Evolutionary conservation across 768 basidiomycete genomes (phyloP).

Genomic region (Lactarius hatsudake): DNA sequence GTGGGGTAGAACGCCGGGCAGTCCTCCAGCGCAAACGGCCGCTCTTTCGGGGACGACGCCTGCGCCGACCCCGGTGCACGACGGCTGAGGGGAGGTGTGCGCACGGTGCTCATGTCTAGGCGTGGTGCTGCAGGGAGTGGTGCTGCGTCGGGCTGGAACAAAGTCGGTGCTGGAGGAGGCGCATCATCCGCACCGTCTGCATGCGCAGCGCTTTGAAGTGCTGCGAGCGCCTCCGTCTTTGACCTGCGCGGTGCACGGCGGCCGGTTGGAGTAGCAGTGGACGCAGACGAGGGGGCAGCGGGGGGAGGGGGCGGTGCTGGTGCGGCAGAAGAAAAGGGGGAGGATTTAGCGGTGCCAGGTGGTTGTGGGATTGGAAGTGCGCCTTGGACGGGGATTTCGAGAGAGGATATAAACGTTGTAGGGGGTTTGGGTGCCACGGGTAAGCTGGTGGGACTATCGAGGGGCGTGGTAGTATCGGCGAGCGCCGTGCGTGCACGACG

Average conservation of each 20-base stretch:
- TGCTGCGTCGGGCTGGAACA: slow-evolving; percentile 33
- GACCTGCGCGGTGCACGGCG: slow-evolving; percentile 85
- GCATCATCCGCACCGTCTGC: slow-evolving; percentile 58
- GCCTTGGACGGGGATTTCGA: slow-evolving; percentile 77
- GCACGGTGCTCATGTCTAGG: slow-evolving; percentile 70
- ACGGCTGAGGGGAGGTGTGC: slow-evolving; percentile 56
- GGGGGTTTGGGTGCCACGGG: slow-evolving; percentile 40
- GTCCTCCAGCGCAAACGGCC: slow-evolving; percentile 85
- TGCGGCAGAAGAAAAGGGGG: slow-evolving; percentile 6
- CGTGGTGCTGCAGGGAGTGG: slow-evolving; percentile 61
- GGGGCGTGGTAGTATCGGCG: slow-evolving; percentile 25
- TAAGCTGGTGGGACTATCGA: slow-evolving; percentile 16
- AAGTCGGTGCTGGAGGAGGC: slow-evolving; percentile 43
- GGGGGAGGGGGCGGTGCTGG: slow-evolving; percentile 3
- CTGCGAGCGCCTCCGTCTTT: slow-evolving; percentile 83
- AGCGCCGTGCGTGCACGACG: slow-evolving; percentile 25
- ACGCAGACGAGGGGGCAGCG: slow-evolving; percentile 10
- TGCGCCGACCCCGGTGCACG: slow-evolving; percentile 33
- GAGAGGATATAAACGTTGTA: slow-evolving; percentile 58
- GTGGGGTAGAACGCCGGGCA: slow-evolving; percentile 90
- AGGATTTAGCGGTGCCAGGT: slow-evolving; percentile 38
- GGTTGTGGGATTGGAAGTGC: slow-evolving; percentile 50
- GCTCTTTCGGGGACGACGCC: slow-evolving; percentile 37
- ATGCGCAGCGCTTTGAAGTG: slow-evolving; percentile 65
- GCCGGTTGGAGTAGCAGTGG: slow-evolving; percentile 6